Percentiles rank a stretch among this genome's conserved stretches.
Conservation (phyloP, 345 rosid genomes). For the Gossypium thurberi region DNA sequence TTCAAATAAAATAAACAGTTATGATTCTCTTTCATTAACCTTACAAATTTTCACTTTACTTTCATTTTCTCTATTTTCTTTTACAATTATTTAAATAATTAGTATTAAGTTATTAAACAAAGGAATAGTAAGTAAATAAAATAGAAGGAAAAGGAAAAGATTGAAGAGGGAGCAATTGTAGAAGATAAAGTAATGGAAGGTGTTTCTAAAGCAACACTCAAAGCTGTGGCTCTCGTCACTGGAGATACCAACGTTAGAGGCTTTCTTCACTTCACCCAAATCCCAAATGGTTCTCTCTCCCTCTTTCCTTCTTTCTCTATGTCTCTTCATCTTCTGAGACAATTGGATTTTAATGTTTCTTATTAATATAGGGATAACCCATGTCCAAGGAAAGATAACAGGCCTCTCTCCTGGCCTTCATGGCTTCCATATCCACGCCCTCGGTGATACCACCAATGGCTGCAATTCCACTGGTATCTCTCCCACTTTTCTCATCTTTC, state of each 20-base stretch:
- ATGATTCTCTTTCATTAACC: too few species aligned
- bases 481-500: not conserved
- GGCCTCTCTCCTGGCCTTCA: constrained; percentile 82
- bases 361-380: constrained; percentile 54
- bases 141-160: not conserved
- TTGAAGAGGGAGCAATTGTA: not conserved
- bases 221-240: constrained; percentile 79
- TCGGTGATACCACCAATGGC: constrained; percentile 91
- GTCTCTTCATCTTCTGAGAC: not conserved
- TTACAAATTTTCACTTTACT: too few species aligned
- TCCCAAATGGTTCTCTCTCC: constrained; percentile 44
- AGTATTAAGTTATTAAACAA: not conserved
- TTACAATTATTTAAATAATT: too few species aligned
- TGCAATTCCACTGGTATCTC: constrained; percentile 82
- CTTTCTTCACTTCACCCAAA: constrained; percentile 54
- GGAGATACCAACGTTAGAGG: constrained; percentile 64
- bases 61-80: too few species aligned
- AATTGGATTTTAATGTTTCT: not conserved
- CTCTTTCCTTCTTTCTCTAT: not conserved
- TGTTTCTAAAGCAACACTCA: constrained; percentile 33
- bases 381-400: constrained; percentile 61
- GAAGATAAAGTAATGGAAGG: constrained; percentile 32
- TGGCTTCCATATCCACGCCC: constrained; percentile 87
- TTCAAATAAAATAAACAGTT: too few species aligned
- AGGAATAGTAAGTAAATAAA: not conserved